phyloP scores from a whole-genome alignment of 1,284 basidiomycete species.

The Stereum hirsutum region DNA sequence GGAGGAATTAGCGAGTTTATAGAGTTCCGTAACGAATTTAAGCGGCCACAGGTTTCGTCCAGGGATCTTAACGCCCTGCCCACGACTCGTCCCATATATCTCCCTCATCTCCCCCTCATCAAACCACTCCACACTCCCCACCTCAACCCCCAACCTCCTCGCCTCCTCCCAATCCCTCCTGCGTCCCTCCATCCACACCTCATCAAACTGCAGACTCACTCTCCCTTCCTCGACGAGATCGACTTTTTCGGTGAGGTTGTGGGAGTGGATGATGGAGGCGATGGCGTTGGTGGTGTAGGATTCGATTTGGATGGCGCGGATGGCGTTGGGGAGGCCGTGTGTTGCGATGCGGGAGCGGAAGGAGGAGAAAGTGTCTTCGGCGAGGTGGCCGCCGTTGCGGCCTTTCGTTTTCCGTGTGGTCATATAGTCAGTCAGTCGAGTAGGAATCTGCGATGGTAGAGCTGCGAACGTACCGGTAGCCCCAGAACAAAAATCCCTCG shows the following conservation, averaged over 20 bases:
- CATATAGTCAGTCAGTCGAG: no score
- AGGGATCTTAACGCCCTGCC: constrained; percentile 20
- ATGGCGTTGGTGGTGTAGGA: constrained; percentile 42
- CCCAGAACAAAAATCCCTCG: constrained; percentile 78
- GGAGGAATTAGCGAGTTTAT: constrained; percentile 27
- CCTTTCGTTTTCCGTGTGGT: no score
- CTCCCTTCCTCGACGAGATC: constrained; percentile 59
- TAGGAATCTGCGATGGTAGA: no score
- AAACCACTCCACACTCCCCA: constrained; percentile 38
- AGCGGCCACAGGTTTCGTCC: constrained; percentile 71
- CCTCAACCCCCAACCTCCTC: constrained; percentile 37
- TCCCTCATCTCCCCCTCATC: constrained; percentile 36
- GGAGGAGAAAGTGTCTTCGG: constrained; percentile 36
- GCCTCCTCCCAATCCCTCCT: constrained; percentile 46
- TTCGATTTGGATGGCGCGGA: constrained; percentile 48
- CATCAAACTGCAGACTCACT: constrained; percentile 39
- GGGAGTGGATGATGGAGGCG: constrained; percentile 35
- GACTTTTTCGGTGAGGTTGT: constrained; percentile 36
- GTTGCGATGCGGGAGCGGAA: constrained; percentile 29
- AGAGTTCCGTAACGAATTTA: constrained; percentile 65
- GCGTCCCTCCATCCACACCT: constrained; percentile 28
- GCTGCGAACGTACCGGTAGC: constrained; percentile 51
- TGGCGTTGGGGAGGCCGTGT: constrained; percentile 46
- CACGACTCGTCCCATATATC: constrained; percentile 5
- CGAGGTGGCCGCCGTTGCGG: constrained; percentile 73